Evolutionary conservation across 2,329 filamentous ascomycete species (phyloP).

Genomic region (Grosmannia serpens): DNA sequence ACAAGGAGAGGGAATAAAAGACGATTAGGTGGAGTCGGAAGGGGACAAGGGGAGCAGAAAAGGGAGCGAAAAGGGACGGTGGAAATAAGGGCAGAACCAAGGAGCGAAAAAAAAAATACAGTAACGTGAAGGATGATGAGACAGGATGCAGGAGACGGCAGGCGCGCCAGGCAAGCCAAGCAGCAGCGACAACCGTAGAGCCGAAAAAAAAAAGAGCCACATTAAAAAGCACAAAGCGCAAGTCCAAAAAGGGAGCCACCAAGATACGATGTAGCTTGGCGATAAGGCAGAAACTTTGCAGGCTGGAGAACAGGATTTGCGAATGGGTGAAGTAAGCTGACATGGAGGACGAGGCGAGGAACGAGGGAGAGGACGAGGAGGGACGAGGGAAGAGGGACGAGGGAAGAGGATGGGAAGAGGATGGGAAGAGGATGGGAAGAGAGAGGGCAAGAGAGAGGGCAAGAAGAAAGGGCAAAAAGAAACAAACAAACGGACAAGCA

Average conservation of each 20-base stretch:
- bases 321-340: not conserved
- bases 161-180: slow-evolving; percentile 5
- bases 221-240: not conserved
- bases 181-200: not conserved
- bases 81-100: slow-evolving; percentile 1
- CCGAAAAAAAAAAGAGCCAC: slow-evolving; percentile 4
- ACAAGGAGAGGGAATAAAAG: slow-evolving; percentile 4
- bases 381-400: not conserved
- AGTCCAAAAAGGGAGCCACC: not conserved
- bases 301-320: not conserved
- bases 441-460: too few relatives aligned
- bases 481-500: not conserved
- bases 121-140: slow-evolving; percentile 5
- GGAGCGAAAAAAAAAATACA: slow-evolving; percentile 5
- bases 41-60: slow-evolving; percentile 10
- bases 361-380: not conserved
- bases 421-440: not conserved
- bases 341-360: not conserved
- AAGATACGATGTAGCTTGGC: not conserved
- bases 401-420: not conserved
- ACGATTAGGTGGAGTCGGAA: slow-evolving; percentile 10
- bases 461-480: not conserved
- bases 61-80: slow-evolving; percentile 2
- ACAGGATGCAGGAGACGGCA: slow-evolving; percentile 2
- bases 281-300: not conserved